These are phyloP conservation scores for Ogataea paradorogensis DNA, from an alignment of 805 yeast species.

Conservation along the genomic window DNA sequence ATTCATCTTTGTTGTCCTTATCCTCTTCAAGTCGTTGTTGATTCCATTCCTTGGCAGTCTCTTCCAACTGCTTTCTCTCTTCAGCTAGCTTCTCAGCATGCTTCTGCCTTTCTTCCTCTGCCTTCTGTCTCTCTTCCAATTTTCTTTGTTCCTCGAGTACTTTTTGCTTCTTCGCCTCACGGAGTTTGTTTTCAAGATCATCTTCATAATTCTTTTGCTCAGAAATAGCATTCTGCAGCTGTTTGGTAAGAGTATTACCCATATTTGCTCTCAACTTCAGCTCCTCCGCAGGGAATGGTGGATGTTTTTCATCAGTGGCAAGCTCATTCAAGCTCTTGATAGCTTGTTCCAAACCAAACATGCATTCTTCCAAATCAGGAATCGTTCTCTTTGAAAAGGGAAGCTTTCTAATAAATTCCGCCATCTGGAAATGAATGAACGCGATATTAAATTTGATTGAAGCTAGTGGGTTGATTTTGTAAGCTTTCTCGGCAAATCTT, in stretches of 20 bases:
- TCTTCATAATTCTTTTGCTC: constrained; percentile 71
- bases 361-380: constrained; percentile 56
- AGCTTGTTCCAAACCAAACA: constrained; percentile 59
- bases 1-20: constrained; percentile 34
- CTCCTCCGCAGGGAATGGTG: constrained; percentile 79
- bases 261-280: constrained; percentile 81
- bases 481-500: constrained; percentile 60
- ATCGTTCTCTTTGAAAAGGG: constrained; percentile 57
- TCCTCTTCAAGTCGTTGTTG: constrained; percentile 35
- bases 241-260: constrained; percentile 74
- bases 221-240: constrained; percentile 64
- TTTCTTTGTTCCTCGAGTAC: constrained; percentile 50
- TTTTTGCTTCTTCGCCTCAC: constrained; percentile 65
- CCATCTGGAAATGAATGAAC: constrained; percentile 79
- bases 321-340: constrained; percentile 55
- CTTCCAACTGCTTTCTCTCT: constrained; percentile 49
- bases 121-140: constrained; percentile 42
- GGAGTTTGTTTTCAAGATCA: constrained; percentile 56
- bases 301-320: constrained; percentile 50
- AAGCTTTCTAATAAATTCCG: constrained; percentile 71
- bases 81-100: constrained; percentile 40
- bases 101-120: constrained; percentile 46
- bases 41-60: constrained; percentile 56
- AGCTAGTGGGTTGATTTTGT: constrained; percentile 38
- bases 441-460: constrained; percentile 76